A percentile compares a stretch with the other conserved stretches of the same genome.
These are phyloP conservation scores for Candida wancherniae DNA, from an alignment of 805 yeast genomes.

Conservation along the genomic window DNA sequence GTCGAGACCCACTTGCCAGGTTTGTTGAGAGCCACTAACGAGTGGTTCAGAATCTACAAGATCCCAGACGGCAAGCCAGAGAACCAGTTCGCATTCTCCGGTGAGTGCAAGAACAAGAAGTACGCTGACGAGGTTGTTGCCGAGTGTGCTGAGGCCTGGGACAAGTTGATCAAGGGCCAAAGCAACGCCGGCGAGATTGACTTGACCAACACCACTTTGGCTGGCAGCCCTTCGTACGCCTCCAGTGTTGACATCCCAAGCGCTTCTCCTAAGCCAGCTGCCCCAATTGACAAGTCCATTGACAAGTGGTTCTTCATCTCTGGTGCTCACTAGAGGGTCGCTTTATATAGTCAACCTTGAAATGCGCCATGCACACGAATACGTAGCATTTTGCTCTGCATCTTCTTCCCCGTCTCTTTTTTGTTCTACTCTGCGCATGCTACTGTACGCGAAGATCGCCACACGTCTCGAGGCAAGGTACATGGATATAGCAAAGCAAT, in stretches of 20 bases:
- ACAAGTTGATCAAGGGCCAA: constrained; percentile 43
- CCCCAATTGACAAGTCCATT: constrained; percentile 92
- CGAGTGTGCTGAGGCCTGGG: constrained; percentile 63
- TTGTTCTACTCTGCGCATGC: no score
- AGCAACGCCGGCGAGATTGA: constrained; percentile 30
- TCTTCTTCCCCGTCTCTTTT: no score
- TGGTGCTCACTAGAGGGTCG: constrained; percentile 52
- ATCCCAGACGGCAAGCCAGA: constrained; percentile 76
- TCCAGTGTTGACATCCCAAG: constrained; percentile 54
- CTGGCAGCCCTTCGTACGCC: constrained; percentile 48
- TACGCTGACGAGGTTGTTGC: constrained; percentile 27
- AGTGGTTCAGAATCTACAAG: constrained; percentile 83
- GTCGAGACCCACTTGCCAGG: constrained; percentile 67
- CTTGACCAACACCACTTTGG: constrained; percentile 49
- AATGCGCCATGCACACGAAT: no score
- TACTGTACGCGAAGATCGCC: no score
- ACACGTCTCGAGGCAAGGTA: no score
- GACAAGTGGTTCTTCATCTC: constrained; percentile 99
- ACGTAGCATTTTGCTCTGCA: no score
- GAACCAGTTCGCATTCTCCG: constrained; percentile 71
- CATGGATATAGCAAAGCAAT: constrained; percentile 9
- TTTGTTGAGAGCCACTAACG: constrained; percentile 60
- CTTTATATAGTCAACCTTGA: no score
- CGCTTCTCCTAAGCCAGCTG: constrained; percentile 71
- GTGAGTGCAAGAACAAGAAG: constrained; percentile 53